Percentiles rank a stretch among this genome's conserved stretches.
phyloP scores from a whole-genome alignment of 2,329 filamentous ascomycete species.

The Alternaria triticimaculans region DNA sequence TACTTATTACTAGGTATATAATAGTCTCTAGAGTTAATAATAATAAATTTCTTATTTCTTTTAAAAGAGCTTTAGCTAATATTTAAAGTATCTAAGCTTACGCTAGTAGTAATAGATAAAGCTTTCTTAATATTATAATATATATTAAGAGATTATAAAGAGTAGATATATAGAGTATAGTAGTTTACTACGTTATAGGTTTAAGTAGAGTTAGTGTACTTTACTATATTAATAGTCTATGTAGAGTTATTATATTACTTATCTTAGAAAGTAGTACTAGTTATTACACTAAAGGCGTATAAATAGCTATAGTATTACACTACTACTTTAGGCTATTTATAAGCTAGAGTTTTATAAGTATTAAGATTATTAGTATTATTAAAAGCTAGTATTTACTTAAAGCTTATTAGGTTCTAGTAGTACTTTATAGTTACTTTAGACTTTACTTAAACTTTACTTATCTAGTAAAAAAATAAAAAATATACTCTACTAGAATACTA shows the following conservation, averaged over 20 bases:
- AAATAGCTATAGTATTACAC: background rate
- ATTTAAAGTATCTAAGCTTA: background rate
- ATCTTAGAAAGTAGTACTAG: background rate
- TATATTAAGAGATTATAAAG: background rate
- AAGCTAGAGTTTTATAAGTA: background rate
- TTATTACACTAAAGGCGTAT: background rate
- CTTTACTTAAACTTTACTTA: background rate
- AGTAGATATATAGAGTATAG: background rate
- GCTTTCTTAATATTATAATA: background rate
- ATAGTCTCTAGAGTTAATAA: background rate
- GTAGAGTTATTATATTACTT: background rate
- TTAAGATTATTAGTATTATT: background rate
- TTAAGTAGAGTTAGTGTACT: background rate
- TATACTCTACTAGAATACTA: background rate
- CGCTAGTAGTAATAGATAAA: background rate
- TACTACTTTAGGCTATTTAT: background rate
- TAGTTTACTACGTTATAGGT: background rate
- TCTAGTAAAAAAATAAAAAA: background rate
- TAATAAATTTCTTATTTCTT: background rate
- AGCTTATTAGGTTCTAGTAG: background rate
- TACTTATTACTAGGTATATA: background rate
- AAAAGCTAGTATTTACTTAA: background rate
- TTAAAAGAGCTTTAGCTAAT: background rate
- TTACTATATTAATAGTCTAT: background rate
- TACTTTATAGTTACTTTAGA: background rate